Evolutionary conservation across 805 yeast genomes (phyloP).

Genomic region (Myxozyma kluyveri): DNA sequence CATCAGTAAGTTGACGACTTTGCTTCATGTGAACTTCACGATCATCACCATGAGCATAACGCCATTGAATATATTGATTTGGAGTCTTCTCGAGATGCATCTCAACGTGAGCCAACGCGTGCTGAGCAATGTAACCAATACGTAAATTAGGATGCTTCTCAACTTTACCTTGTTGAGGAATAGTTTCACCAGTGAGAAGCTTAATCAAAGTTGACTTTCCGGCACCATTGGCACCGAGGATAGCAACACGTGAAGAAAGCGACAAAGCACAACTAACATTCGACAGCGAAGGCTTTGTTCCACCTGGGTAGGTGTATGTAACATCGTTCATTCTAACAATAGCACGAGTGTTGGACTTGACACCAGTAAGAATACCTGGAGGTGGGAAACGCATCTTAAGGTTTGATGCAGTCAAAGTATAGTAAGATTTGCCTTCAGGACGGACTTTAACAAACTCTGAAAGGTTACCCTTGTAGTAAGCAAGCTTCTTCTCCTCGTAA

Average conservation of each 20-base stretch:
- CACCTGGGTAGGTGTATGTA: conserved; percentile 87
- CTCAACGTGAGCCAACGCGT: conserved; percentile 95
- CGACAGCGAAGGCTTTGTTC: conserved; percentile 72
- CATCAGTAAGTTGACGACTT: conserved; percentile 78
- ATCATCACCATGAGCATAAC: conserved; percentile 96
- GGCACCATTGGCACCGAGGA: conserved; percentile 97
- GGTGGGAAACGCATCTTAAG: conserved; percentile 98
- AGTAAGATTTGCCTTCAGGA: conserved; percentile 96
- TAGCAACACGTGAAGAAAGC: conserved; percentile 93
- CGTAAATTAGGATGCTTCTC: conserved; percentile 98
- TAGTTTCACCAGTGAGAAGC: conserved; percentile 84
- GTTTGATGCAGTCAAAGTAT: conserved; percentile 86
- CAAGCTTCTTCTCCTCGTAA: conserved; percentile 91
- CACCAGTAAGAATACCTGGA: conserved; percentile 97
- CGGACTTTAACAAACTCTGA: conserved; percentile 86
- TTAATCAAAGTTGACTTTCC: conserved; percentile 96
- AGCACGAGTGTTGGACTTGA: conserved; percentile 88
- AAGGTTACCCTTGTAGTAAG: conserved; percentile 92
- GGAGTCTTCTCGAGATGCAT: conserved; percentile 97
- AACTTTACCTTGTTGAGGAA: conserved; percentile 82
- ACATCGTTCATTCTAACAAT: conserved; percentile 85
- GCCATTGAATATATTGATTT: conserved; percentile 96
- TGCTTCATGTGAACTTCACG: conserved; percentile 94
- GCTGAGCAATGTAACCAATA: conserved; percentile 98
- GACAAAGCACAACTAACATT: conserved; percentile 88